Base-by-base conservation (phyloP, 78 protist species). In the Dictyostelium intermedium region DNA sequence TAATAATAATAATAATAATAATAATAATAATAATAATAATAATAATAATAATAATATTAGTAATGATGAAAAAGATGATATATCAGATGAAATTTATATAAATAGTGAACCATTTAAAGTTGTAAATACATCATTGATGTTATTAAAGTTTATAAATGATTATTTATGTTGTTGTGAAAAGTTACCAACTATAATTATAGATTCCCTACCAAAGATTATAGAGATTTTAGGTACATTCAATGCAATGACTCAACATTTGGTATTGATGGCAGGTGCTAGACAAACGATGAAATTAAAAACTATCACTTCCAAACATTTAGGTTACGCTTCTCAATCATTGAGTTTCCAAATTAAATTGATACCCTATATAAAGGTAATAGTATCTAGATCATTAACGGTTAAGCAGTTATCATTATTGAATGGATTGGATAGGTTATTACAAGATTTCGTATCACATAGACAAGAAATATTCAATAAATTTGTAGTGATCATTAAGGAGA, bases 221-320 rank as follows among this genome's bases (percentile, higher is more conserved):
- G 95, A 84, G 37, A 20, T 91, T 16, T 34, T 83, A 27, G 13
- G 84, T 70, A 86, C 87, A 45, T 92, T 92, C 20, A 92, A 92
- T 53, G 34, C 43, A n/a, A 72, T 80, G 27, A 84, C 96, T 10
- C 69, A 86, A 63, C 96, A 92, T 27, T 77, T 92, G 76, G 85
- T 92, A 14, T 56, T 92, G 56, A 41, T 85, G 39, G 96, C 96
- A 3, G 96, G 96, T 41, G 96, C 96, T 1, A 83, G 91, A 80
- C 96, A 92, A 35, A 80, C 84, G 1, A 85, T 86, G 96, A 92
- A 84, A 23, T 30, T 84, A 4, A 92, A 92, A 27, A 84, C 86
- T 1, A 92, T 92, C 47, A 92, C 83, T 39, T 85, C 96, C 4
- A 92, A 92, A 63, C 96, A 92, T 61, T 70, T 92, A 7, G 96